phyloP scores from a whole-genome alignment of 2,329 filamentous ascomycete genomes.

The Nothopassalora personata region DNA sequence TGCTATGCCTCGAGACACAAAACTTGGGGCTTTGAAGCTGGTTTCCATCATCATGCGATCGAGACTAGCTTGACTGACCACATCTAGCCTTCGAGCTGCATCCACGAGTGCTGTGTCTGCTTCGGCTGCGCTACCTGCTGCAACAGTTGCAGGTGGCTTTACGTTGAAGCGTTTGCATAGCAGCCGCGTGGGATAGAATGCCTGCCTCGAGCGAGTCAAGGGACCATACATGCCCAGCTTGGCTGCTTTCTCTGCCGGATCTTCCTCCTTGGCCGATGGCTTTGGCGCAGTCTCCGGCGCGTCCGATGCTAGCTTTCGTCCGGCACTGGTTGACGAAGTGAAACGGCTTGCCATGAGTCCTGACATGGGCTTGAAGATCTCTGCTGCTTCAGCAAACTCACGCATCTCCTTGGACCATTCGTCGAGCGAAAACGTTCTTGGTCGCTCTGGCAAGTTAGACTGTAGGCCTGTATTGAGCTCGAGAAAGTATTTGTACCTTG shows the following conservation, averaged over 20 bases:
- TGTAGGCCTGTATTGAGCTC: constrained; percentile 65
- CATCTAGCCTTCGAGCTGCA: constrained; percentile 47
- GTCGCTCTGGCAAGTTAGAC: constrained; percentile 53
- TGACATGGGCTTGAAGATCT: constrained; percentile 86
- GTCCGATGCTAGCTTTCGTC: constrained; percentile 32
- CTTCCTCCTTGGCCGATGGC: constrained; percentile 52
- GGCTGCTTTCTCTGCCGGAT: constrained; percentile 81
- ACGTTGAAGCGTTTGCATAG: constrained; percentile 95
- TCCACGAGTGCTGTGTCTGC: constrained; percentile 32
- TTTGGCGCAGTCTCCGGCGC: constrained; percentile 22
- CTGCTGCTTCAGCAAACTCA: constrained; percentile 68
- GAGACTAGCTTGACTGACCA: constrained; percentile 54
- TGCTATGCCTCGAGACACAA: constrained; percentile 15
- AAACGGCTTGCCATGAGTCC: constrained; percentile 92
- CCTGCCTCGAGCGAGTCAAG: constrained; percentile 66
- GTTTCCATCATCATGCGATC: constrained; percentile 50
- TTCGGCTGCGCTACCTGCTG: constrained; percentile 30
- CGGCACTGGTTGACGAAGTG: constrained; percentile 59
- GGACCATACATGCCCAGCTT: constrained; percentile 87
- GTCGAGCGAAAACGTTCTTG: constrained; percentile 51
- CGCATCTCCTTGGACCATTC: constrained; percentile 76
- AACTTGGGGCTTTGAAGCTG: constrained; percentile 20
- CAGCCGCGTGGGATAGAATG: constrained; percentile 75
- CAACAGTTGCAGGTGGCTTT: constrained; percentile 62
- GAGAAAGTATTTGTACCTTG: constrained; percentile 76